phyloP scores from a whole-genome alignment of 2,329 filamentous ascomycete species.

The Cladophialophora immunda region DNA sequence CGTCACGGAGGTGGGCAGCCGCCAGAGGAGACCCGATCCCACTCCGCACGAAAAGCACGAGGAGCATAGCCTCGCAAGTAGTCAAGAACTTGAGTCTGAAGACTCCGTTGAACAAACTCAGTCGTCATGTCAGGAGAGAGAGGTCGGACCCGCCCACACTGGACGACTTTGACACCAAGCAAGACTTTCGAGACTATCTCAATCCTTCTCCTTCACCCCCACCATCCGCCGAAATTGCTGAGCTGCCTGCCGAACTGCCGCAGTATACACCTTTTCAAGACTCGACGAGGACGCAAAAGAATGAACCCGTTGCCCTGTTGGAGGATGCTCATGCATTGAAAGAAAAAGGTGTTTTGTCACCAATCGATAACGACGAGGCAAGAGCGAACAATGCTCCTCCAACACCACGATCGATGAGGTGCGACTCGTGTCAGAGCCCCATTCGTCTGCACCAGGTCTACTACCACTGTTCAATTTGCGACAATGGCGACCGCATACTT shows the following conservation, averaged over 20 bases:
- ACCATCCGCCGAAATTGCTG: conserved; percentile 28
- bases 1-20: conserved; percentile 20
- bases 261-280: conserved; percentile 38
- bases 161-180: conserved; percentile 37
- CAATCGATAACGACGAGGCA: conserved; percentile 1
- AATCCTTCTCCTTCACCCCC: conserved; percentile 22
- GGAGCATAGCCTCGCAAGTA: conserved; percentile 34
- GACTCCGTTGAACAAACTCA: conserved; percentile 26
- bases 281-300: conserved; percentile 32
- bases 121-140: conserved; percentile 22
- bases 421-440: conserved; percentile 38
- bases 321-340: conserved; percentile 23
- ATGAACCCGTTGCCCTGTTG: conserved; percentile 25
- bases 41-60: conserved; percentile 28
- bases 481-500: conserved; percentile 39
- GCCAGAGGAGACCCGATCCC: conserved; percentile 25
- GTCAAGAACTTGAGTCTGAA: conserved; percentile 34
- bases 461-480: conserved; percentile 39
- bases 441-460: conserved; percentile 39
- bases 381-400: conserved; percentile 11
- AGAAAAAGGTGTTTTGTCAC: conserved; percentile 13
- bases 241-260: conserved; percentile 37
- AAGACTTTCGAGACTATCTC: conserved; percentile 35
- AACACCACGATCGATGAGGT: conserved; percentile 37
- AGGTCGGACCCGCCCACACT: conserved; percentile 32